Base-by-base conservation (phyloP, 805 yeast species). In the Yarrowia bubula region DNA sequence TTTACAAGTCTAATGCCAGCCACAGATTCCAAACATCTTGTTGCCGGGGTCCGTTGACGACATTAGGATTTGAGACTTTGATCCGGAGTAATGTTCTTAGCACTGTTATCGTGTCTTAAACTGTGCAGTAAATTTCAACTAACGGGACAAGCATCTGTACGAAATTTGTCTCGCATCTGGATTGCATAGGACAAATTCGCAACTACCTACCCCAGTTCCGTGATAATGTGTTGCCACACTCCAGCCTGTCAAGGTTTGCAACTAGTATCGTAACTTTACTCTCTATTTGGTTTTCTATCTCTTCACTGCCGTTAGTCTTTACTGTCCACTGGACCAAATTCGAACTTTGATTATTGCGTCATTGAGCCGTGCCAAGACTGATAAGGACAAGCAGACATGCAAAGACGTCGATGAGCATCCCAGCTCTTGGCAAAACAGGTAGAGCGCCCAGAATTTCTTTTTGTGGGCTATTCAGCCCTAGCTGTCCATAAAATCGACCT, bases 291-390 rank as follows among this genome's bases (percentile, higher is more conserved):
- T 11, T 48, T 33, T 15, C 33, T 33, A 48, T 48, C 55, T 33
- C 41, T 48, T 33, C 41, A 31, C 10, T 35, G 13, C 53, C 53
- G 53, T 32, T 47, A 11, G 22, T 7, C 10, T 31, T 28, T 22
- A 3, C 32, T 32, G 39, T 15, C 1, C 53, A 47, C 38, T 47
- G 37, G 48, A 46, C 37, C 50, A 8, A n/a, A 1, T 5, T 4
- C 39, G 39, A 48, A 48, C 55, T 15, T 48, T 48, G 55, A 48
- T 48, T 31, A 48, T 48, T 17, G 55, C 55, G 41, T 48, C 55
- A 48, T 48, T 33, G 55, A 14, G 55, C 41, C 31, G 55, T 48
- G 55, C 55, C 55, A 48, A 48, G 41, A 7, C 41, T 35, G 55
- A 48, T 48, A 48, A 48, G 41, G 13, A 13, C 8, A 4, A 33